Base-by-base conservation (phyloP, 495 filamentous ascomycete species). In the Neurospora sp. region DNA sequence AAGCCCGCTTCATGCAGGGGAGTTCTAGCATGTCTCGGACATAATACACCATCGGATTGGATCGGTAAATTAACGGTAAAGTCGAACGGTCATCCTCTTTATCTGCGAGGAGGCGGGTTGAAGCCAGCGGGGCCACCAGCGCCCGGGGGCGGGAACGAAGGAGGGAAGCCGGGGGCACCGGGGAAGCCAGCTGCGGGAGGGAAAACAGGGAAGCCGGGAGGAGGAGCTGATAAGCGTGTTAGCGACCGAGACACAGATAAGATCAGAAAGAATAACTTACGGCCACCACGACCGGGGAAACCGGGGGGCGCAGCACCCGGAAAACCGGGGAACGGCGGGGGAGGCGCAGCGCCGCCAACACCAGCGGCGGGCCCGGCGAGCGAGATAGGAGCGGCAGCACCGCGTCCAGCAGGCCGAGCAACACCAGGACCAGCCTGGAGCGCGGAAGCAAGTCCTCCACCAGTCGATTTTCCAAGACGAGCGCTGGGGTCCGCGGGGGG, bases 401-500 rank as follows among this genome's bases (percentile, higher is more conserved):
- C 96, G 80, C 96, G 89, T 74, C 96, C 96, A 80, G 95, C 94
- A 80, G 96, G 94, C 78, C 94, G 91, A 75, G 92, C 91, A 79
- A 98, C 93, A 76, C 96, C 96, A 74, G 96, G 92, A 70, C 96
- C 96, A 76, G 95, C 88, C 46, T 89, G 85, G 75, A 97, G 86
- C 69, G 92, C 90, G 20, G 91, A 86, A 14, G 88, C 83, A 54
- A 90, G 84, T 42, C 91, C 92, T 74, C 88, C 89, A 39, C 92
- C 87, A 38, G 90, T 93, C 74, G 88, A 87, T 77, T 92, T 89
- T 74, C 94, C 96, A 71, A 99, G 87, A 82, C 96, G 90, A 39
- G 95, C 91, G 76, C 94, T 92, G 39, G 95, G 95, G 78, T 99
- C 96, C 73, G 94, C 92, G 31, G 96, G 94, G n/a, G 96, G 96